Base-by-base conservation (phyloP, 176 grass and related monocot genomes). In the Carex scoparia region DNA sequence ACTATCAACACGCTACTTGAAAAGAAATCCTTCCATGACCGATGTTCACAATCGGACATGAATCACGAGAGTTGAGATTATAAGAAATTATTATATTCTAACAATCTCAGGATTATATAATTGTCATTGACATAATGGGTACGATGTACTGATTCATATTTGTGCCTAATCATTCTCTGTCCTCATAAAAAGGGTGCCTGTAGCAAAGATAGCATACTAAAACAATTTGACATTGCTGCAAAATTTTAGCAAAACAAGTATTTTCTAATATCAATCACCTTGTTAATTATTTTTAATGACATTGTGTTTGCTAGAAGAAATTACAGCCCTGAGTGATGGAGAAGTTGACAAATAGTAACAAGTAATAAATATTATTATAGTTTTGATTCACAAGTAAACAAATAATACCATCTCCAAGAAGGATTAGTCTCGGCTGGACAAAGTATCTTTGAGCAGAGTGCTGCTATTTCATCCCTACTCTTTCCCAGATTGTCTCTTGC, bases 331-430 rank as follows among this genome's bases (percentile, higher is more conserved):
- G 4, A 63, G 61, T 28, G 61, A 23, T 27, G 61, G 19, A 63
- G 61, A 30, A 63, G 0, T 63, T 10, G 7, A 63, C 61, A 28
- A 23, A 46, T 4, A 55, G 72, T 55, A 49, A 55, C 72, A 14
- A 51, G 18, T 51, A 44, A 30, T 49, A 74, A 74, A 74, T 49
- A 74, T 74, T 74, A 10, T 74, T 35, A 68, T 37, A 40, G 66
- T 69, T 69, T 51, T 27, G 19, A 13, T 49, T 75, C 15, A 53
- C 57, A 23, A 42, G 28, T 70, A n/a, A 23, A 83, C 7, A 71
- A 68, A 15, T 3, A 15, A 69, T 91, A 97, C 95, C 95, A 97
- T 97, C 92, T 93, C 95, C 92, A 97, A 79, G 92, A 77, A 53
- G 92, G 89, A 88, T 91, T 90, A 64, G 46, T 85, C 88, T 97